phyloP scores from a whole-genome alignment of 495 filamentous ascomycete genomes.

The Cenococcum geophilum region DNA sequence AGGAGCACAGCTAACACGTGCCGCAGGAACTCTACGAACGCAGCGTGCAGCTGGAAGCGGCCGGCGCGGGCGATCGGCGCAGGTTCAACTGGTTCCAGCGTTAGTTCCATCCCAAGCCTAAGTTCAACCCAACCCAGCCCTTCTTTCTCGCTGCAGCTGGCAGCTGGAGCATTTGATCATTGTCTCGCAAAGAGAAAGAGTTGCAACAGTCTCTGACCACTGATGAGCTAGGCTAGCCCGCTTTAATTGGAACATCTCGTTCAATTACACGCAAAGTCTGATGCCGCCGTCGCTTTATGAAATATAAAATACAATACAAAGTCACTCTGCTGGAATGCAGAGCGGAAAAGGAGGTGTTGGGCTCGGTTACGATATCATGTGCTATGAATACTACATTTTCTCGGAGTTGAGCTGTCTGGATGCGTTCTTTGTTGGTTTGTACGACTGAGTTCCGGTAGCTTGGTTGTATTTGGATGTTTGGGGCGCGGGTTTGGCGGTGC shows the following conservation, averaged over 20 bases:
- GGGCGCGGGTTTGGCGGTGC: too few species aligned
- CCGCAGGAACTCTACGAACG: conserved; percentile 56
- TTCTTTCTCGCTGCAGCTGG: too few species aligned
- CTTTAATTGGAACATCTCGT: not conserved
- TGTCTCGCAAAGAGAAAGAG: too few species aligned
- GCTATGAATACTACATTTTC: too few species aligned
- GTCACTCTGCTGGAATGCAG: not conserved
- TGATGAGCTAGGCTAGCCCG: not conserved
- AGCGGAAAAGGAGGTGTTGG: too few species aligned
- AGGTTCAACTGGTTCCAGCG: conserved; percentile 32
- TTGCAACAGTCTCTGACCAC: not conserved
- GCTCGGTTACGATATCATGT: too few species aligned
- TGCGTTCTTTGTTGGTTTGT: too few species aligned
- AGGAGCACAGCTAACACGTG: not conserved
- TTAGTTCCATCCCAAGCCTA: conserved; percentile 19
- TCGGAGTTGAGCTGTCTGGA: too few species aligned
- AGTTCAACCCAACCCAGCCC: too few species aligned
- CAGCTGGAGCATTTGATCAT: too few species aligned
- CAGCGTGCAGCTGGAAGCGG: conserved; percentile 49
- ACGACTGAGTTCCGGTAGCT: too few species aligned
- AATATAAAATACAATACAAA: not conserved
- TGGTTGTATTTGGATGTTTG: too few species aligned
- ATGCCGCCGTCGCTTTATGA: not conserved
- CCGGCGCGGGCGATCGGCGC: conserved; percentile 22
- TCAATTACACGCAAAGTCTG: not conserved